phyloP scores from a whole-genome alignment of 2,329 filamentous ascomycete species.

The Arthrobotrys conoides region DNA sequence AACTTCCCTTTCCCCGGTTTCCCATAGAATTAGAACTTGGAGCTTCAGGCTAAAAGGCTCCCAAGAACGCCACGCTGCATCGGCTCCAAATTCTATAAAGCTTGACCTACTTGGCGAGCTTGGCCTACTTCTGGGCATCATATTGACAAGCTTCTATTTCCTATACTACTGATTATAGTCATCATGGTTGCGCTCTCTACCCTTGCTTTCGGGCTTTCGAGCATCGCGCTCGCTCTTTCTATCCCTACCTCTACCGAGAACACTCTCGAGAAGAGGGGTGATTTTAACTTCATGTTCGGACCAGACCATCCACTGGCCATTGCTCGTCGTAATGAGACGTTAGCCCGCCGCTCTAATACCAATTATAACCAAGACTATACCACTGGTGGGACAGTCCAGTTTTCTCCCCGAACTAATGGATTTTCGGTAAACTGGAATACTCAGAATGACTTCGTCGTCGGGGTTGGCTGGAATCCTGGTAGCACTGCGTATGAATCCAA shows the following conservation, averaged over 20 bases:
- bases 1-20: constrained; percentile 44
- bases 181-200: constrained; percentile 56
- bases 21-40: neutral
- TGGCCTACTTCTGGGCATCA: constrained; percentile 39
- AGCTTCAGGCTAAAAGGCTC: constrained; percentile 45
- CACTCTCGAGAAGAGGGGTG: constrained; percentile 63
- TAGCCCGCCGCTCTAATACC: constrained; percentile 66
- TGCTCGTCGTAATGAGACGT: constrained; percentile 62
- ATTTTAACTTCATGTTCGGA: constrained; percentile 61
- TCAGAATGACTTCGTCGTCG: constrained; percentile 70
- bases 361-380: constrained; percentile 74
- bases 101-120: constrained; percentile 53
- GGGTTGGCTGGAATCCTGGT: constrained; percentile 71
- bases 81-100: constrained; percentile 43
- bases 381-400: constrained; percentile 71
- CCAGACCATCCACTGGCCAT: constrained; percentile 45
- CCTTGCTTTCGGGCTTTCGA: constrained; percentile 61
- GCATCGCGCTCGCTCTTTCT: constrained; percentile 66
- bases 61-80: constrained; percentile 1
- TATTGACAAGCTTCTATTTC: constrained; percentile 25
- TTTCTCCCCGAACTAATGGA: constrained; percentile 72
- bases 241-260: constrained; percentile 62
- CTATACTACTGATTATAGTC: constrained; percentile 3
- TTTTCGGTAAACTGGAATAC: constrained; percentile 71
- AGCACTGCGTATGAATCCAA: constrained; percentile 64